These are phyloP conservation scores for Ambrosia artemisiifolia DNA, from an alignment of 129 eudicot species.

Conservation along the genomic window DNA sequence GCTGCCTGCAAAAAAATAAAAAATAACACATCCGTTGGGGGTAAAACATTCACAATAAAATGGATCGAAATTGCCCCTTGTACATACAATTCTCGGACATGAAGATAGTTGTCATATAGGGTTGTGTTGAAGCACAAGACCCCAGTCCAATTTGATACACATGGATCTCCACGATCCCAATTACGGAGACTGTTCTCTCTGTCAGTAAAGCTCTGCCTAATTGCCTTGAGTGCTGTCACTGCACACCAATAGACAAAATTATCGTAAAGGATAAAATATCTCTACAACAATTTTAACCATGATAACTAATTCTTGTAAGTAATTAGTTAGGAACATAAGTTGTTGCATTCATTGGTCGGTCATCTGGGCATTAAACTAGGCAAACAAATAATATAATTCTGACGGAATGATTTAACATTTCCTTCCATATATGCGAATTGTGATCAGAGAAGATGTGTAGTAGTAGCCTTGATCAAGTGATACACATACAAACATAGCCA, in stretches of 20 bases:
- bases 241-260: constrained; percentile 27
- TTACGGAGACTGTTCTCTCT: constrained; percentile 43
- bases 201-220: constrained; percentile 52
- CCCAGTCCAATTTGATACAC: constrained; percentile 79
- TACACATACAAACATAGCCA: too few species aligned
- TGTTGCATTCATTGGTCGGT: background rate
- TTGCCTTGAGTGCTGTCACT: constrained; percentile 69
- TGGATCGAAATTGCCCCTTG: too few species aligned
- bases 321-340: background rate
- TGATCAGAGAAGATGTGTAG: too few species aligned
- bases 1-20: constrained; percentile 48
- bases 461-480: too few species aligned
- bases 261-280: too few species aligned
- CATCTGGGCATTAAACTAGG: background rate
- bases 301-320: background rate
- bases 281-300: background rate
- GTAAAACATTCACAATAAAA: too few species aligned
- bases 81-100: constrained; percentile 75
- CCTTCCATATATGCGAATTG: too few species aligned
- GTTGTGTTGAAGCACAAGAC: constrained; percentile 66
- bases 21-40: too few species aligned
- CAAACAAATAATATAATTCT: background rate
- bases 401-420: too few species aligned
- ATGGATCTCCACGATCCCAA: constrained; percentile 80
- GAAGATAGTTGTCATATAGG: constrained; percentile 59